A percentile compares a stretch with the other conserved stretches of the same genome.
Evolutionary conservation across 2,329 filamentous ascomycete genomes (phyloP).

Genomic region (Aspergillus luchuensis): DNA sequence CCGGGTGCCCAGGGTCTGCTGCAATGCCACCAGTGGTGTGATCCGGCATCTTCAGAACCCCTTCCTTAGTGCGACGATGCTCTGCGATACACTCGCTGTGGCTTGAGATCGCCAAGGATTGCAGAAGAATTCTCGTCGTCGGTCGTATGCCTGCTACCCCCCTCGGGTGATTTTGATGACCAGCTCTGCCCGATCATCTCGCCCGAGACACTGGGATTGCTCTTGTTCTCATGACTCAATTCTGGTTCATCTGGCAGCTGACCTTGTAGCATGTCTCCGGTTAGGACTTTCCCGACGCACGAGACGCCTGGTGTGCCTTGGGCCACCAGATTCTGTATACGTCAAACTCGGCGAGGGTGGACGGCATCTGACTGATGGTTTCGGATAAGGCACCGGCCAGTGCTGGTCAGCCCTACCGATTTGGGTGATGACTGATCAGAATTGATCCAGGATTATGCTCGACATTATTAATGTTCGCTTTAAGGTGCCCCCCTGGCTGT

Average conservation of each 20-base stretch:
- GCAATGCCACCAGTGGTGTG: constrained; percentile 22
- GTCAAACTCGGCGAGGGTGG: neutral
- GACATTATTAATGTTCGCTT: neutral
- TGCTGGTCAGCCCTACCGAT: neutral
- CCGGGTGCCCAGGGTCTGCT: constrained; percentile 17
- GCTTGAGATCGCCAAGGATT: constrained; percentile 1
- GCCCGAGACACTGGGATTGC: neutral
- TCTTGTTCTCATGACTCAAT: constrained; percentile 1
- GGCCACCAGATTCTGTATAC: neutral
- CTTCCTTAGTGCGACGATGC: constrained; percentile 1
- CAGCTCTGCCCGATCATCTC: neutral
- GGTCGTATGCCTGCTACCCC: neutral
- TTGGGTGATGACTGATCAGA: neutral
- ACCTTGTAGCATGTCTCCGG: constrained; percentile 4
- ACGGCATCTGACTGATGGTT: neutral
- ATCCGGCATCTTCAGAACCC: constrained; percentile 18
- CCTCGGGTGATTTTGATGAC: neutral
- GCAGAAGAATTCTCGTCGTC: neutral
- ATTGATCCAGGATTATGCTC: neutral
- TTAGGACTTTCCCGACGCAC: constrained; percentile 4
- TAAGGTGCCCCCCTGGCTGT: neutral
- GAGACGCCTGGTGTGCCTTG: neutral
- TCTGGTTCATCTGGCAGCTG: constrained; percentile 3
- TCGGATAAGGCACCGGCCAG: neutral
- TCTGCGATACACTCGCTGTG: neutral